These are phyloP conservation scores for Anisodus tanguticus DNA, from an alignment of 257 asterid species.

Conservation along the genomic window DNA sequence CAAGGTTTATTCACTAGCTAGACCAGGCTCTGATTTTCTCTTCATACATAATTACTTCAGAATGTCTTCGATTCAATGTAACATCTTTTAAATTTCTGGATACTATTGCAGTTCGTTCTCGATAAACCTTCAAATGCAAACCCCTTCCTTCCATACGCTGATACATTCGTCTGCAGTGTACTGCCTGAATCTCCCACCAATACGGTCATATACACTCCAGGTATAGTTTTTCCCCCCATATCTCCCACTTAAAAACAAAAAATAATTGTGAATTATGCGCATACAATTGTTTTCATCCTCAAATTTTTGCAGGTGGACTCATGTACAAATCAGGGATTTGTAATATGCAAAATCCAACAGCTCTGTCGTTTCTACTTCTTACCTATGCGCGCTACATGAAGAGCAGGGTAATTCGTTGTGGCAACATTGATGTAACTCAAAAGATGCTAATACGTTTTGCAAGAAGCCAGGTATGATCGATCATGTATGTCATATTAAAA, in stretches of 20 bases:
- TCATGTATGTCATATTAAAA: not conserved
- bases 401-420: slow-evolving; percentile 55
- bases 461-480: slow-evolving; percentile 50
- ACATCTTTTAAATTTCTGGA: slow-evolving; percentile 20
- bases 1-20: slow-evolving; percentile 34
- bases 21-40: not conserved
- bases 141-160: slow-evolving; percentile 46
- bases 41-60: not conserved
- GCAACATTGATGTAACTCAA: slow-evolving; percentile 47
- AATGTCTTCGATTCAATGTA: not conserved
- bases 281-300: not conserved
- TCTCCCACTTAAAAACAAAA: slow-evolving; percentile 56
- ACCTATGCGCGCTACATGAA: slow-evolving; percentile 88
- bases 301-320: slow-evolving; percentile 55
- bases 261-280: not conserved
- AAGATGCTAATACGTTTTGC: slow-evolving; percentile 54
- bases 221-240: slow-evolving; percentile 36
- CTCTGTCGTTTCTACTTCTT: slow-evolving; percentile 69
- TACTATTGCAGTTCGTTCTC: slow-evolving; percentile 20
- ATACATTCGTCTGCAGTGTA: slow-evolving; percentile 68
- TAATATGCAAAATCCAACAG: slow-evolving; percentile 75
- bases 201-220: not conserved
- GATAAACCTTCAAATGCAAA: not conserved
- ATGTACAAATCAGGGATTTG: slow-evolving; percentile 67
- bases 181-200: slow-evolving; percentile 62